Evolutionary conservation across 371 early-diverging fungal species (phyloP).

Genomic region (Amoeboaphelidium protococcarum): DNA sequence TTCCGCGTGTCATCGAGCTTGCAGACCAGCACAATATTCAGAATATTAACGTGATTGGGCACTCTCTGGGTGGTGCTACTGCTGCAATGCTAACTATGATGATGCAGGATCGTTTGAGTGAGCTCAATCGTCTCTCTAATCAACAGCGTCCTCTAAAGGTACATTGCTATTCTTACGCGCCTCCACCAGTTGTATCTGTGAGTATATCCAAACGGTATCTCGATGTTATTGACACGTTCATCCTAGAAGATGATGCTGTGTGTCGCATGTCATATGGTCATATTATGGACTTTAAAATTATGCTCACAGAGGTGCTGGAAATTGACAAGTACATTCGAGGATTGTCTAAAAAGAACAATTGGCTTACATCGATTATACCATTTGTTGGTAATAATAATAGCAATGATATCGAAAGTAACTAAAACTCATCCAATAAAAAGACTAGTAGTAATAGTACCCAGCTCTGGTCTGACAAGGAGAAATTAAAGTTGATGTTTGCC

Average conservation of each 20-base stretch:
- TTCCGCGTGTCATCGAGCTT: slow-evolving; percentile 35
- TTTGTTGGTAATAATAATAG: no score
- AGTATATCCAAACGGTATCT: slow-evolving; percentile 31
- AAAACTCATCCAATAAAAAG: no score
- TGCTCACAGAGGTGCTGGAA: slow-evolving; percentile 28
- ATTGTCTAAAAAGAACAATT: no score
- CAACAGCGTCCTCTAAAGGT: slow-evolving; percentile 4
- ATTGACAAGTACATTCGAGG: slow-evolving; percentile 10
- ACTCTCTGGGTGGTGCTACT: slow-evolving; percentile 53
- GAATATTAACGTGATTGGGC: slow-evolving; percentile 37
- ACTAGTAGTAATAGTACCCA: no score
- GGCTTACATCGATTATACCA: no score
- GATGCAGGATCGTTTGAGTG: slow-evolving; percentile 9
- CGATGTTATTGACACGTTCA: slow-evolving; percentile 38
- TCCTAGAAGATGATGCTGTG: slow-evolving; percentile 45
- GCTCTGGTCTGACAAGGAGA: no score
- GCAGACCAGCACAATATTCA: slow-evolving; percentile 21
- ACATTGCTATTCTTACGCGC: slow-evolving; percentile 24
- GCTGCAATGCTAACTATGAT: slow-evolving; percentile 50
- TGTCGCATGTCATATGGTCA: slow-evolving; percentile 44
- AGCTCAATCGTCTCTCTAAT: background rate
- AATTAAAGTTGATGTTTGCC: background rate
- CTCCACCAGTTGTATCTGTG: slow-evolving; percentile 34
- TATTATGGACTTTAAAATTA: slow-evolving; percentile 30
- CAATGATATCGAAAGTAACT: no score